These are phyloP conservation scores for Fragosphaeria purpurea DNA, from an alignment of 2,329 filamentous ascomycete genomes.

Conservation along the genomic window DNA sequence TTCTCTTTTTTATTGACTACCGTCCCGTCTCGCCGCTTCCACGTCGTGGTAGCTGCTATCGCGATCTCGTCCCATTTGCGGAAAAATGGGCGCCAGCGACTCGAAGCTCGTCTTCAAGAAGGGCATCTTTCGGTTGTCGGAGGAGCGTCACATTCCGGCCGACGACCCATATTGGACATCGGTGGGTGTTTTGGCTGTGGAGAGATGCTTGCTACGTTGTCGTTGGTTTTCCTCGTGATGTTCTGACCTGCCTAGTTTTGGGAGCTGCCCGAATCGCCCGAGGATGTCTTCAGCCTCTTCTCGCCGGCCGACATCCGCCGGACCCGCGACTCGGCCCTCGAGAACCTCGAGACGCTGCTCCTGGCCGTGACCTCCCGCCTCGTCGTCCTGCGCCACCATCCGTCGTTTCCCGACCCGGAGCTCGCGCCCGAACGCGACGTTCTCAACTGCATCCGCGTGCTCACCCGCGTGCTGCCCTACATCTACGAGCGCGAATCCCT, in stretches of 20 bases:
- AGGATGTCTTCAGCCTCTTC: slow-evolving; percentile 95
- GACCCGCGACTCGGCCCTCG: slow-evolving; percentile 72
- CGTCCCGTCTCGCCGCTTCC: too few species aligned
- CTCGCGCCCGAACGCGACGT: slow-evolving; percentile 76
- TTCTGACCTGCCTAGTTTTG: slow-evolving; percentile 58
- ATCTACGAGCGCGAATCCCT: slow-evolving; percentile 83
- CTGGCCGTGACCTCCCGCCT: slow-evolving; percentile 75
- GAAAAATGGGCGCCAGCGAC: slow-evolving; percentile 86
- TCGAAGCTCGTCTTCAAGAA: slow-evolving; percentile 98
- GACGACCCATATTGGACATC: slow-evolving; percentile 90
- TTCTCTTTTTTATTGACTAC: too few species aligned
- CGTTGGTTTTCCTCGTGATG: neutral
- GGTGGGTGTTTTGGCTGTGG: slow-evolving; percentile 38
- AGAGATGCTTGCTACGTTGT: neutral
- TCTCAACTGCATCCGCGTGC: slow-evolving; percentile 88
- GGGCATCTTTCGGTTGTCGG: slow-evolving; percentile 93
- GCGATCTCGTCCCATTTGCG: neutral
- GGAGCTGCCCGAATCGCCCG: slow-evolving; percentile 89
- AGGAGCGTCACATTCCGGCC: slow-evolving; percentile 75
- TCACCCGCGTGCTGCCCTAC: slow-evolving; percentile 83
- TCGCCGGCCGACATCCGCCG: slow-evolving; percentile 80
- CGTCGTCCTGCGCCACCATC: slow-evolving; percentile 73
- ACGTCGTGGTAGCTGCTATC: neutral
- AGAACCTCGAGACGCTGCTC: slow-evolving; percentile 83
- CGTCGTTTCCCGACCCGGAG: slow-evolving; percentile 80